Base-by-base conservation (phyloP, 2,329 filamentous ascomycete genomes). In the Lecanicillium sp. region DNA sequence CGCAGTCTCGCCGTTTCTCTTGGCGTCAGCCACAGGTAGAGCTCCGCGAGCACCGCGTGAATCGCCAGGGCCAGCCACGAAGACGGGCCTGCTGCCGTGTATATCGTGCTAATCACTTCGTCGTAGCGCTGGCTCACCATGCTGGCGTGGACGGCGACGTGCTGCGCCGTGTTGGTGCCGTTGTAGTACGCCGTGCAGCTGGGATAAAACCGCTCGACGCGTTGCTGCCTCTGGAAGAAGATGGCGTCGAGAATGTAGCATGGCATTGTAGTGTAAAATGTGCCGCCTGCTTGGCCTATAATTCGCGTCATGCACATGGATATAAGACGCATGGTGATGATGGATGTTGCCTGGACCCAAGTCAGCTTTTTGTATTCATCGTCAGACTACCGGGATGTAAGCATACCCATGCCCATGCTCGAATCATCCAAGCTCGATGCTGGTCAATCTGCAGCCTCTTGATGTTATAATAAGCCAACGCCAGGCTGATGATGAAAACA, bases 381-480 rank as follows among this genome's bases (percentile, higher is more conserved):
- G n/a, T n/a, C n/a, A n/a, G n/a, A n/a, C n/a, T n/a, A n/a, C n/a
- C n/a, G n/a, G n/a, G n/a, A n/a, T n/a, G n/a, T n/a, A n/a, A n/a
- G 52, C 62, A 41, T 44, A 69, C 62, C 44, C 69, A 68, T 29
- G 69, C 58, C 69, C 69, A 72, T 7, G 69, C 63, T 17, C 77
- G 55, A 20, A 81, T 49, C 77, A 81, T 81, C 77, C 76, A 81
- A 3, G 73, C 72, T 2, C 77, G 65, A 44, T 81, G 77, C 48
- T 80, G 69, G 22, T 80, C 74, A 35, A 84, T 74, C 49, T 80
- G 76, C 2, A 80, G 54, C 3, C 62, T 58, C 52, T 74, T 79
- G 53, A 81, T 69, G 44, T 79, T 79, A 51, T 70, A 60, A 22
- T 67, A 69, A 1, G 74, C 71, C 31, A 79, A 43, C 1, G 50